Percentiles rank a stretch among this genome's conserved stretches.
Evolutionary conservation across 108 stramenopile genomes (phyloP).

Genomic region (Cyclotella baltica): DNA sequence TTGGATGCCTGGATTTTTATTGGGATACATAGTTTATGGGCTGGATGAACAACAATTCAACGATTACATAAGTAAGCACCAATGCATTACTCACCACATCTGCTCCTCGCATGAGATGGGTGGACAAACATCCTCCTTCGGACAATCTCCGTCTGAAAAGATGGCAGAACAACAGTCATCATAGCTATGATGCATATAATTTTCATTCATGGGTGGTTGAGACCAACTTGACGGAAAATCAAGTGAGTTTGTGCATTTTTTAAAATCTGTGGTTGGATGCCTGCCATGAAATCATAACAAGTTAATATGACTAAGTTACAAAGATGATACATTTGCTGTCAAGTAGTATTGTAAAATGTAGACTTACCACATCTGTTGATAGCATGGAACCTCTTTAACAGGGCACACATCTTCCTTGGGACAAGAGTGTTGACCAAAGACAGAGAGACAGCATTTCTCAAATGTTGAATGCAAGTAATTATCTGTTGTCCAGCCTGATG

Average conservation of each 20-base stretch:
- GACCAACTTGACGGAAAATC: constrained; percentile 7
- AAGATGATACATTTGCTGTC: neutral
- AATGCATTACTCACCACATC: no score
- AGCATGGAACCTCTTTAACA: constrained; percentile 1
- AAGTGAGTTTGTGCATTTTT: constrained; percentile 2
- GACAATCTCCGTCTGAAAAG: constrained; percentile 1
- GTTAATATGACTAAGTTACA: neutral
- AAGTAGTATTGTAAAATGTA: neutral
- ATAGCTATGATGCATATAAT: constrained; percentile 8
- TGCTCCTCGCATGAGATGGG: no score
- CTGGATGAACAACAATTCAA: no score
- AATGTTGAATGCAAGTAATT: neutral
- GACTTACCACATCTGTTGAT: constrained; percentile 9
- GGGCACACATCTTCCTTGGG: neutral
- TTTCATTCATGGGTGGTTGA: neutral
- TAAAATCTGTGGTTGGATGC: constrained; percentile 14
- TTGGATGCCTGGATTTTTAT: no score
- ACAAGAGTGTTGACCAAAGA: neutral
- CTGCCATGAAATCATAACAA: no score
- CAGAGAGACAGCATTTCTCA: neutral
- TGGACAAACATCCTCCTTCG: constrained; percentile 9
- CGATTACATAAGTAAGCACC: no score
- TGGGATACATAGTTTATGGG: no score
- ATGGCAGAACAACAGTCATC: constrained; percentile 13
- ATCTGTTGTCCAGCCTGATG: neutral